Percentiles rank a stretch among this genome's conserved stretches.
These are phyloP conservation scores for Penicillium flavigenum DNA, from an alignment of 495 filamentous ascomycete species.

Conservation along the genomic window DNA sequence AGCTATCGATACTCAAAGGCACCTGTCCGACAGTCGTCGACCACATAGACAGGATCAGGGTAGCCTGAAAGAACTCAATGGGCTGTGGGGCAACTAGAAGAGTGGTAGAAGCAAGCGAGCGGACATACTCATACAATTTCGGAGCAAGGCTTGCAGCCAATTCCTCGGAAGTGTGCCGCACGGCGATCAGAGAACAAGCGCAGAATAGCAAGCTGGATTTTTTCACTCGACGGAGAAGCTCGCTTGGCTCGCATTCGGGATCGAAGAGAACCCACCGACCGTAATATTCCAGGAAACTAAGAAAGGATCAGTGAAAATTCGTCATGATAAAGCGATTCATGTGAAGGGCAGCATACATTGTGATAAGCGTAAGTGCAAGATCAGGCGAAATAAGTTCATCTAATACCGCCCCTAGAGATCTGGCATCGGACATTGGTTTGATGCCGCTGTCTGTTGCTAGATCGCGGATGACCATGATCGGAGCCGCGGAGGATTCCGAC, in stretches of 20 bases:
- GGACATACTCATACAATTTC: constrained; percentile 40
- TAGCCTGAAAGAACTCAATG: constrained; percentile 47
- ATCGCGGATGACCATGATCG: constrained; percentile 38
- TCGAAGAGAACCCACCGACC: constrained; percentile 46
- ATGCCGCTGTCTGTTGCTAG: constrained; percentile 34
- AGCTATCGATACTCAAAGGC: constrained; percentile 48
- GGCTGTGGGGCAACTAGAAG: constrained; percentile 41
- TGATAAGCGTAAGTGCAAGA: constrained; percentile 23
- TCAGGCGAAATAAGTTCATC: constrained; percentile 27
- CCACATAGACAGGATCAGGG: constrained; percentile 46
- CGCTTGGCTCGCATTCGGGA: constrained; percentile 22
- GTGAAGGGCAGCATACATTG: constrained; percentile 23
- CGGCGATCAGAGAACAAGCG: constrained; percentile 45
- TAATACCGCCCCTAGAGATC: constrained; percentile 13
- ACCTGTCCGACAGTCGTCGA: constrained; percentile 50
- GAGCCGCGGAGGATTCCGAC: constrained; percentile 27
- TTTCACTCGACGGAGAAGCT: constrained; percentile 31
- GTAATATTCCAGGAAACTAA: constrained; percentile 35
- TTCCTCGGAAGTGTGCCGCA: constrained; percentile 43
- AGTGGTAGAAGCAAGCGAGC: constrained; percentile 32
- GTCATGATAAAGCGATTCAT: not conserved
- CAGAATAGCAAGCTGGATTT: constrained; percentile 42
- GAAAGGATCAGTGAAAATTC: not conserved
- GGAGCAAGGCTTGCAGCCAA: constrained; percentile 38
- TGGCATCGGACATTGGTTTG: constrained; percentile 25